Conservation (phyloP, 495 filamentous ascomycete species). For the Neurospora sp. region DNA sequence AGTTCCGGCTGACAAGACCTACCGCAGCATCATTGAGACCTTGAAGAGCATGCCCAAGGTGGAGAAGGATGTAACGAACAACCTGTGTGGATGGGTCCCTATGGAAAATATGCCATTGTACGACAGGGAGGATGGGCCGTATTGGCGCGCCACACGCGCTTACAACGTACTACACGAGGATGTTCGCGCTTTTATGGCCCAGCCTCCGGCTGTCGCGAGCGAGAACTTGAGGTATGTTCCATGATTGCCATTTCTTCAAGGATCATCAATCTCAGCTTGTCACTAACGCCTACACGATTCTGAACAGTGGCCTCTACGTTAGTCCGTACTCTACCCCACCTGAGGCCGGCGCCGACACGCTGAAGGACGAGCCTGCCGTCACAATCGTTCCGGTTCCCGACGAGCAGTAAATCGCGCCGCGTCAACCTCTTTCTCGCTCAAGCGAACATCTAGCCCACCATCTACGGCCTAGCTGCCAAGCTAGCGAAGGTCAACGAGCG, state of each 20-base stretch:
- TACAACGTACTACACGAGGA: neutral
- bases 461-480: neutral
- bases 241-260: neutral
- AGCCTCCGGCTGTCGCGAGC: too few species aligned
- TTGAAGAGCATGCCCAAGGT: neutral
- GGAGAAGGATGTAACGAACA: neutral
- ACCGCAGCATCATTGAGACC: neutral
- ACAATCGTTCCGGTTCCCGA: neutral
- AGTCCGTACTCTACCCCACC: neutral
- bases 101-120: neutral
- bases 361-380: neutral
- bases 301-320: neutral
- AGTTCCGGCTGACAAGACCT: neutral
- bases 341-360: neutral
- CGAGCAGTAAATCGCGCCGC: neutral
- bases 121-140: neutral
- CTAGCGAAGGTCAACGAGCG: neutral
- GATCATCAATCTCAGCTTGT: neutral
- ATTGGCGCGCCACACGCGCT: neutral
- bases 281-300: neutral
- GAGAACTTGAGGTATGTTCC: neutral
- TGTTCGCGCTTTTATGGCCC: neutral
- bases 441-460: neutral
- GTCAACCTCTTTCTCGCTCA: neutral
- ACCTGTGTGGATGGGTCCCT: neutral